phyloP scores from a whole-genome alignment of 345 rosid species.

The Crucihimalaya himalaica region DNA sequence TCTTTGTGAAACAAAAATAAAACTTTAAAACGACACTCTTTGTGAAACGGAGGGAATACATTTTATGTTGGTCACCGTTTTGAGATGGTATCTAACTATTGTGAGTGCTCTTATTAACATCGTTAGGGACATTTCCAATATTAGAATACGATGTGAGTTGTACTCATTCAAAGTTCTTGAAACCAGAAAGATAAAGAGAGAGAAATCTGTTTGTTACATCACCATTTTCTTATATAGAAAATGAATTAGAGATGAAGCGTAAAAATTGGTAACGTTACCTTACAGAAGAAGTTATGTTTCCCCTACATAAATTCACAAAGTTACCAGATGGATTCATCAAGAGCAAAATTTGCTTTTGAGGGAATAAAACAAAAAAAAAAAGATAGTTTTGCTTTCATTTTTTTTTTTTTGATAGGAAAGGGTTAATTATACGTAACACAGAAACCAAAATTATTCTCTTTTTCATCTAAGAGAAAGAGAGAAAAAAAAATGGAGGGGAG shows the following conservation, averaged over 20 bases:
- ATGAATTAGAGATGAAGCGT: conserved; percentile 35
- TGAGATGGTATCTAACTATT: too few species aligned
- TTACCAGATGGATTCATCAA: conserved; percentile 10
- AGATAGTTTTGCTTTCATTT: neutral
- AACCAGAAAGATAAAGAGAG: conserved; percentile 3
- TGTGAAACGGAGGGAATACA: too few species aligned
- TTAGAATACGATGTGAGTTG: conserved; percentile 29
- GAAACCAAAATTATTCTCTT: conserved; percentile 7
- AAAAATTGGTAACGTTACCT: conserved; percentile 26
- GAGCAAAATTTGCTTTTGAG: conserved; percentile 16
- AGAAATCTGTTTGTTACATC: conserved; percentile 15
- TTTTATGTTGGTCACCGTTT: too few species aligned
- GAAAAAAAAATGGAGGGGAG: conserved; percentile 23
- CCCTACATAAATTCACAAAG: conserved; percentile 9
- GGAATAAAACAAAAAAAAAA: too few species aligned
- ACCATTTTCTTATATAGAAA: conserved; percentile 30
- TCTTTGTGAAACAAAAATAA: too few species aligned
- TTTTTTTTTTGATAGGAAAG: conserved; percentile 14
- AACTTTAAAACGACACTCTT: too few species aligned
- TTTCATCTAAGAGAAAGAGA: neutral
- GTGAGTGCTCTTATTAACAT: too few species aligned
- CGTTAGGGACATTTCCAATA: conserved; percentile 24
- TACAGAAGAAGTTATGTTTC: conserved; percentile 23
- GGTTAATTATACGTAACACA: conserved; percentile 40
- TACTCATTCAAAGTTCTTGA: neutral